Conservation (phyloP, 2,329 filamentous ascomycete species). For the Diaporthe vaccinii region DNA sequence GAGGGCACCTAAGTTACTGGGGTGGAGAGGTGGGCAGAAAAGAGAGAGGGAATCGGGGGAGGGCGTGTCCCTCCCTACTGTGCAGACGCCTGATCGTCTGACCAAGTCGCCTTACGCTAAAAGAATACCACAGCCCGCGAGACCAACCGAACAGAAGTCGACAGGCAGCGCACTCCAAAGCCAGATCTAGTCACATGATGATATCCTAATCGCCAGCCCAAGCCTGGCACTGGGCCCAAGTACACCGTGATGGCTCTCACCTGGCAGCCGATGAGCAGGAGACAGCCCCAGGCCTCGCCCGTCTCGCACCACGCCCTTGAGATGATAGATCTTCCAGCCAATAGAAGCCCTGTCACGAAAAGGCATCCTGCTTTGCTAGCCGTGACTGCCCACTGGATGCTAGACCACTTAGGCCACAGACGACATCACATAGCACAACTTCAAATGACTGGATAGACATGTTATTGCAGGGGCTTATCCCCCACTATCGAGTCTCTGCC, state of each 20-base stretch:
- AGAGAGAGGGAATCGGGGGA: too few species aligned
- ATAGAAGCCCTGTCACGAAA: neutral
- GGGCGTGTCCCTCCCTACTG: neutral
- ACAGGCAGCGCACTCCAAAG: neutral
- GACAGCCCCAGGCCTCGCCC: too few species aligned
- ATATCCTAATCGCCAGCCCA: neutral
- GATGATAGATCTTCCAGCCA: neutral
- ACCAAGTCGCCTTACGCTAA: neutral
- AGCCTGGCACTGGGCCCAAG: neutral
- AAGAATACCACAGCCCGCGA: neutral
- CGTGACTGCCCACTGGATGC: neutral
- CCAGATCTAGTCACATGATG: neutral
- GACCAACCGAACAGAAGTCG: neutral
- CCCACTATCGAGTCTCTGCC: neutral
- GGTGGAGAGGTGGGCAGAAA: neutral
- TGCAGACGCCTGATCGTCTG: neutral
- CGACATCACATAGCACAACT: neutral
- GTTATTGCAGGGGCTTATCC: neutral
- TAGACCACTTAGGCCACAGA: too few species aligned
- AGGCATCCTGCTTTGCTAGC: neutral
- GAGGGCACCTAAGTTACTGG: neutral
- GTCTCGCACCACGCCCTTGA: too few species aligned
- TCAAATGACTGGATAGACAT: neutral
- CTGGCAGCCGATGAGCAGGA: neutral
- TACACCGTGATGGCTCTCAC: neutral